These are phyloP conservation scores for Erysiphe pisi DNA, from an alignment of 2,329 filamentous ascomycete species.

Conservation along the genomic window DNA sequence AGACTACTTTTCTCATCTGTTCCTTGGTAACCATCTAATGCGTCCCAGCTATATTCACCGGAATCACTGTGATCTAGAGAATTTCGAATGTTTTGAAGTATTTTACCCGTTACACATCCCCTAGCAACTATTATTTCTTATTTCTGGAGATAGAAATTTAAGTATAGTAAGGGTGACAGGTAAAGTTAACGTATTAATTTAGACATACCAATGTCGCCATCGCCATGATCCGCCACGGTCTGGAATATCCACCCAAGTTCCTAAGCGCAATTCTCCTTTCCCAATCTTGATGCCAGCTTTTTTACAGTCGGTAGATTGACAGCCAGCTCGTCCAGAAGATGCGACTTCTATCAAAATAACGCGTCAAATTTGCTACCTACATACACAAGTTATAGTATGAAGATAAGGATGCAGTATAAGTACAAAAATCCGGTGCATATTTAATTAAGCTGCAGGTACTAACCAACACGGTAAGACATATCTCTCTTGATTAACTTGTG, in stretches of 20 bases:
- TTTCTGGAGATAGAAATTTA: neutral
- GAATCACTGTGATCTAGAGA: constrained; percentile 43
- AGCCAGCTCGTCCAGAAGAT: constrained; percentile 60
- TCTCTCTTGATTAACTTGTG: neutral
- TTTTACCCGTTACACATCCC: constrained; percentile 76
- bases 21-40: constrained; percentile 54
- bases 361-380: neutral
- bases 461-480: constrained; percentile 30
- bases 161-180: neutral
- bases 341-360: constrained; percentile 50
- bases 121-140: constrained; percentile 40
- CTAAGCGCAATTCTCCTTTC: constrained; percentile 71
- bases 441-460: neutral
- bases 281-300: constrained; percentile 55
- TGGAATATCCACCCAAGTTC: constrained; percentile 52
- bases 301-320: constrained; percentile 62
- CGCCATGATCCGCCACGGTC: constrained; percentile 50
- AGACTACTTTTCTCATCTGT: constrained; percentile 57
- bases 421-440: neutral
- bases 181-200: neutral
- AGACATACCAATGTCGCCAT: constrained; percentile 75
- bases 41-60: constrained; percentile 40
- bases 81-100: constrained; percentile 56
- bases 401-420: neutral
- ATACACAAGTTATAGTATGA: neutral